Base-by-base conservation (phyloP, 192 early-diverging fungal genomes). In the Coemansia asiatica region DNA sequence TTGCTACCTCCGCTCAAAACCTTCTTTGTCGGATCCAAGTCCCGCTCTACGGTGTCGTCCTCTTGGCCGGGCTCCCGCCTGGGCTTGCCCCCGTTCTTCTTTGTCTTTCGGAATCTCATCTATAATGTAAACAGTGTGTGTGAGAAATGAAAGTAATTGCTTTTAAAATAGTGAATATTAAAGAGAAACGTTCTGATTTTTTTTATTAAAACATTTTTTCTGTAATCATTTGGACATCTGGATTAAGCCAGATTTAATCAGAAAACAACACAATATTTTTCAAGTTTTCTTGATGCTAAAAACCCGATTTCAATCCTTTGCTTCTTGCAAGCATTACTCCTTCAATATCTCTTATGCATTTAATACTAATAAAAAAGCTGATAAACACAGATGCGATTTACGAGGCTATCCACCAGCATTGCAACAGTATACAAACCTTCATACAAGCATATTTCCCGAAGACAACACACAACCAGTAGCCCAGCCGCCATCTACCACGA, bases 101-200 rank as follows among this genome's bases (percentile, higher is more conserved):
- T 80, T 68, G 77, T 72, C 33, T 68, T 71, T 48, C 74, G 74
- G 60, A 80, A 80, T 26, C 77, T 72, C 77, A 80, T 80, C 15
- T 44, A 50, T 6, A 28, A 26, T 33, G 6, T 38, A 59, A 47
- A 57, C 15, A 35, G 28, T 29, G 4, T 47, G 25, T 1, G 44
- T 60, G 33, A 44, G 23, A 55, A 29, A 54, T 18, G 61, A 27
- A 35, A 29, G 19, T 63, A 51, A 6, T 51, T 16, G 49, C n/a
- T 16, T 18, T 6, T 1, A 19, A 16, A 31, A 0, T 0, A 36
- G 19, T 0, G 33, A 49, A 63, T 44, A n/a, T n/a, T n/a, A n/a
- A 61, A 48, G 51, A 54, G 51, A 54, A 22, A 26, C 26, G 15
- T 7, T 13, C 38, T 7, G 21, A 19, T 6, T 25, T 36, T 57